Conservation (phyloP, 176 grass and related monocot genomes). For the Zea luxurians region DNA sequence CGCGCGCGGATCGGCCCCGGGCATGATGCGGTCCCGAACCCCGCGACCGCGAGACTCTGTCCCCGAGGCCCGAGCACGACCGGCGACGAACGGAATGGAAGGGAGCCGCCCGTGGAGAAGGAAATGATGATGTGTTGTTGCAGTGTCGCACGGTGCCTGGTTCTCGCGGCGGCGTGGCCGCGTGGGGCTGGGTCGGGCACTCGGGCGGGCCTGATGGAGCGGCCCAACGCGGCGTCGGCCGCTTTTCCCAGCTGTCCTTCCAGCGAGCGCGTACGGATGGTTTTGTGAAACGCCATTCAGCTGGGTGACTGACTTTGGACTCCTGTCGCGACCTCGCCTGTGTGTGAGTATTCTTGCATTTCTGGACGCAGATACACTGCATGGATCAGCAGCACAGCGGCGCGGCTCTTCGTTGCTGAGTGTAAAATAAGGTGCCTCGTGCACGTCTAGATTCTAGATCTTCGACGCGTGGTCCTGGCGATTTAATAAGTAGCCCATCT, state of each 20-base stretch:
- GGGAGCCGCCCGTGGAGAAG: too few species aligned
- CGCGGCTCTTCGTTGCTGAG: too few species aligned
- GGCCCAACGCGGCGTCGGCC: slow-evolving; percentile 5
- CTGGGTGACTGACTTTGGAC: background rate
- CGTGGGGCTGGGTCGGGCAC: slow-evolving; percentile 26
- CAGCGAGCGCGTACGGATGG: background rate
- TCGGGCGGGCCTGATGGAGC: slow-evolving; percentile 11
- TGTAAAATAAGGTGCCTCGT: slow-evolving; percentile 13
- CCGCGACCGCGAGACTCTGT: slow-evolving; percentile 35
- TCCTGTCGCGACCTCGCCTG: background rate
- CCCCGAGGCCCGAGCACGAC: slow-evolving; percentile 31
- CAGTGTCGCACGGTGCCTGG: background rate
- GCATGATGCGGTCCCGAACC: slow-evolving; percentile 56
- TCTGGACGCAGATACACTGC: background rate
- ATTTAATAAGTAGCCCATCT: background rate
- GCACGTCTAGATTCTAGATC: slow-evolving; percentile 23
- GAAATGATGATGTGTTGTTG: background rate
- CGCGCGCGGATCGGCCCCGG: background rate
- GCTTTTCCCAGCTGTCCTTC: background rate
- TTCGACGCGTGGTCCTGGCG: background rate
- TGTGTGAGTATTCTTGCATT: background rate
- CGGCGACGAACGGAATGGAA: background rate
- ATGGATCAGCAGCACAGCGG: background rate
- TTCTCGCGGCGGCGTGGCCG: slow-evolving; percentile 25
- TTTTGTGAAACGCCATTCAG: background rate